Evolutionary conservation across 805 yeast species (phyloP).

Genomic region (Wickerhamomyces canadensis): DNA sequence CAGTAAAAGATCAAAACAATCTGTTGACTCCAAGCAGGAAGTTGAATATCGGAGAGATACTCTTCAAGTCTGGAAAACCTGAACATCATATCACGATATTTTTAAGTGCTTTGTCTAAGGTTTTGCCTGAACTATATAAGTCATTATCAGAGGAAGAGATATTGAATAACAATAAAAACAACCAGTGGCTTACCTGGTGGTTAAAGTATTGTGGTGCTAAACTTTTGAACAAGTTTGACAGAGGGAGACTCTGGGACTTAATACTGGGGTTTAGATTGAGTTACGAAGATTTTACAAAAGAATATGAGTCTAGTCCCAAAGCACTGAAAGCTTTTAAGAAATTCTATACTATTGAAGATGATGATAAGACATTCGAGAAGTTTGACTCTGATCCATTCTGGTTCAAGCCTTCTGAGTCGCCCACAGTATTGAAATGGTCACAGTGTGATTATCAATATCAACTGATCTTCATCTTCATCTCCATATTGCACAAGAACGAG

Average conservation of each 20-base stretch:
- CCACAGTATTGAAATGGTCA: slow-evolving; percentile 43
- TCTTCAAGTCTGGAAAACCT: slow-evolving; percentile 50
- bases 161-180: slow-evolving; percentile 56
- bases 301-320: slow-evolving; percentile 12
- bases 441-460: slow-evolving; percentile 70
- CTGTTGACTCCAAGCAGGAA: slow-evolving; percentile 1
- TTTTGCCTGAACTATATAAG: slow-evolving; percentile 69
- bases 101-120: slow-evolving; percentile 52
- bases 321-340: slow-evolving; percentile 17
- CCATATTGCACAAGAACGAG: slow-evolving; percentile 76
- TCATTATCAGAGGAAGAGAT: slow-evolving; percentile 79
- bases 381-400: slow-evolving; percentile 15
- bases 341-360: slow-evolving; percentile 10
- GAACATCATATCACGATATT: slow-evolving; percentile 67
- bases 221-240: slow-evolving; percentile 72
- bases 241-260: slow-evolving; percentile 89
- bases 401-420: slow-evolving; percentile 15
- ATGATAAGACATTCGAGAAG: not conserved
- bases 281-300: slow-evolving; percentile 18
- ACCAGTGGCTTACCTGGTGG: slow-evolving; percentile 96
- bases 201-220: slow-evolving; percentile 84
- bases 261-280: slow-evolving; percentile 69
- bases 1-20: not conserved
- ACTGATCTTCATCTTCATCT: slow-evolving; percentile 67
- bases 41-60: slow-evolving; percentile 26